phyloP scores from a whole-genome alignment of 1,284 basidiomycete genomes.

The Ustilago xerochloae region DNA sequence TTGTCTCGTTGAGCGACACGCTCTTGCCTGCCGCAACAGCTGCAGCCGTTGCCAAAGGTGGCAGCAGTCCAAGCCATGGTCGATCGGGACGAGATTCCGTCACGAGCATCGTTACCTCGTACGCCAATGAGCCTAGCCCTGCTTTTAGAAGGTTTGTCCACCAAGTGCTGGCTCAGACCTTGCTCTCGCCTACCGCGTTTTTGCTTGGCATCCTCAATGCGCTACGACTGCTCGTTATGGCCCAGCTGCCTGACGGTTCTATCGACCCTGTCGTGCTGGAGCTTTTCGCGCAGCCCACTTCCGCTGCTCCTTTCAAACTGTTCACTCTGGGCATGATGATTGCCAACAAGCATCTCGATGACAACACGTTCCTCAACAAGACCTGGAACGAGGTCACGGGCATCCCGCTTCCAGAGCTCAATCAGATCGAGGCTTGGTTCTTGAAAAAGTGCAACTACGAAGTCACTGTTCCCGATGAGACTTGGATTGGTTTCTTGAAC shows the following conservation, averaged over 20 bases:
- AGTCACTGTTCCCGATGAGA: slow-evolving; percentile 58
- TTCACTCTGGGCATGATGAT: slow-evolving; percentile 66
- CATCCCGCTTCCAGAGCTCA: slow-evolving; percentile 64
- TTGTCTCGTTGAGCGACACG: slow-evolving; percentile 45
- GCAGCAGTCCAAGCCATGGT: slow-evolving; percentile 21
- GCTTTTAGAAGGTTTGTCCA: slow-evolving; percentile 65
- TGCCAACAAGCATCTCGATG: slow-evolving; percentile 68
- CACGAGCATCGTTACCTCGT: slow-evolving; percentile 30
- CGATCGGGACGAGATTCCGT: slow-evolving; percentile 29
- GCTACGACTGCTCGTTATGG: slow-evolving; percentile 52
- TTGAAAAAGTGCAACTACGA: slow-evolving; percentile 63
- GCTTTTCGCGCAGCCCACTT: slow-evolving; percentile 62
- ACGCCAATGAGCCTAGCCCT: slow-evolving; percentile 59
- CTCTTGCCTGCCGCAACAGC: slow-evolving; percentile 12
- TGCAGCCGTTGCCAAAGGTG: slow-evolving; percentile 15
- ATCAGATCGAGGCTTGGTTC: slow-evolving; percentile 65
- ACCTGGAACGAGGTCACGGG: slow-evolving; percentile 68
- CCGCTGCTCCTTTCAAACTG: slow-evolving; percentile 65
- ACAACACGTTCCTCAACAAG: slow-evolving; percentile 68
- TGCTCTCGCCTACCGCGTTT: slow-evolving; percentile 63
- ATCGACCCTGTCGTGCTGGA: slow-evolving; percentile 57
- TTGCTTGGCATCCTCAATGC: slow-evolving; percentile 62
- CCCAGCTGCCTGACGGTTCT: slow-evolving; percentile 38
- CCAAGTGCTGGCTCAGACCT: slow-evolving; percentile 65
- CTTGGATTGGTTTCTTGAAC: slow-evolving; percentile 61